phyloP scores from a whole-genome alignment of 2,329 filamentous ascomycete genomes.

The Cercospora citrullina region DNA sequence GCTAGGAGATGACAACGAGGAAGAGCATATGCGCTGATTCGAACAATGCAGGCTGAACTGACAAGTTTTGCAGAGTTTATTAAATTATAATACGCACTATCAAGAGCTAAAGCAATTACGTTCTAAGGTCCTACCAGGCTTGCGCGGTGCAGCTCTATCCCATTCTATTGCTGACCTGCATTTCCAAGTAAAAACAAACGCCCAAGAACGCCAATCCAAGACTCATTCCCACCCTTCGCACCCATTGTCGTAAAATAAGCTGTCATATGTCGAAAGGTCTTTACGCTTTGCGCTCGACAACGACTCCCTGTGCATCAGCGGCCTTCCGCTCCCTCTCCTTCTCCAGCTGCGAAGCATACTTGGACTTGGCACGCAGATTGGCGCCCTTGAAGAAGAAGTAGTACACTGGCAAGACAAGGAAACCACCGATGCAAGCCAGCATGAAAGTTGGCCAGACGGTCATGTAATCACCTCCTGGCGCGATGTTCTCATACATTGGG shows the following conservation, averaged over 20 bases:
- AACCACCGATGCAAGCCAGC: slow-evolving; percentile 52
- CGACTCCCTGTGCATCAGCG: background rate
- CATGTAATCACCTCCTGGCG: slow-evolving; percentile 28
- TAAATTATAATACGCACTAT: background rate
- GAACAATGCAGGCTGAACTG: background rate
- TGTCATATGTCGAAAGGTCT: background rate
- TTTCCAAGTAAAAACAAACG: background rate
- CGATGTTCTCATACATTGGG: slow-evolving; percentile 47
- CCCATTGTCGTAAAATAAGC: background rate
- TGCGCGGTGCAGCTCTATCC: background rate
- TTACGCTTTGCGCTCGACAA: background rate
- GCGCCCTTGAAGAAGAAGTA: slow-evolving; percentile 52
- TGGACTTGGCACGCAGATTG: slow-evolving; percentile 48
- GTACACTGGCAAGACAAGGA: slow-evolving; percentile 57
- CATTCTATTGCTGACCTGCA: background rate
- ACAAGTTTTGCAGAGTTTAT: background rate
- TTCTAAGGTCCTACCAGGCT: background rate
- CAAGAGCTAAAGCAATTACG: background rate
- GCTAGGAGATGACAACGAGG: background rate
- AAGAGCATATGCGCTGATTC: background rate
- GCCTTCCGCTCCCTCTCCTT: slow-evolving; percentile 34
- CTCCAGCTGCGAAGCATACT: slow-evolving; percentile 50
- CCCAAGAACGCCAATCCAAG: background rate
- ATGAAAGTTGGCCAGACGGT: slow-evolving; percentile 55
- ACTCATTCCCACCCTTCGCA: background rate